Percentiles rank a stretch among this genome's conserved stretches.
Evolutionary conservation across 257 asterid genomes (phyloP).

Genomic region (Euphrasia confusa): DNA sequence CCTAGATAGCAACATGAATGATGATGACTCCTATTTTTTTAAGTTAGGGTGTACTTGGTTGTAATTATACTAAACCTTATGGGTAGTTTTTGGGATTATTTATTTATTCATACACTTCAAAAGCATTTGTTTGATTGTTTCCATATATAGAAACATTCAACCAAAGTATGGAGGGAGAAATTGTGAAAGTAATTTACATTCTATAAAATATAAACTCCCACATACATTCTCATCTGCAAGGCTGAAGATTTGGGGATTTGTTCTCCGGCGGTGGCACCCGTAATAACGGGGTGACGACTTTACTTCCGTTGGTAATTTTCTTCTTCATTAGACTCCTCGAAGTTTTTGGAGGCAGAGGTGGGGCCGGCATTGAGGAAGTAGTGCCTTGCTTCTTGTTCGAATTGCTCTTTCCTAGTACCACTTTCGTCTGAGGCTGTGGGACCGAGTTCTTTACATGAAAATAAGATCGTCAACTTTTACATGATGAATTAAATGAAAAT

Average conservation of each 20-base stretch:
- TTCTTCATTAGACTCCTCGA: neutral
- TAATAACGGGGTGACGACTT: neutral
- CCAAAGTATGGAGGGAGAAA: too few relatives aligned
- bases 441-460: slow-evolving; percentile 26
- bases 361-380: slow-evolving; percentile 39
- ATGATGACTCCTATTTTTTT: neutral
- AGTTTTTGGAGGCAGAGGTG: neutral
- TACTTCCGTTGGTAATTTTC: neutral
- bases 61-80: too few relatives aligned
- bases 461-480: slow-evolving; percentile 13
- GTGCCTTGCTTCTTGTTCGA: slow-evolving; percentile 39
- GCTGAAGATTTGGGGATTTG: neutral
- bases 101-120: too few relatives aligned
- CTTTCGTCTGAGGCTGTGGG: slow-evolving; percentile 33
- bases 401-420: slow-evolving; percentile 41
- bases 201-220: neutral
- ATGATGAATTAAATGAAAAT: neutral
- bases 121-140: too few relatives aligned
- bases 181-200: neutral
- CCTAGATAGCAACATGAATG: neutral
- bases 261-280: neutral
- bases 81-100: too few relatives aligned
- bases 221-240: neutral
- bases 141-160: too few relatives aligned
- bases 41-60: too few relatives aligned